Evolutionary conservation across 129 eudicot species (phyloP).

Genomic region (Arctium minus): DNA sequence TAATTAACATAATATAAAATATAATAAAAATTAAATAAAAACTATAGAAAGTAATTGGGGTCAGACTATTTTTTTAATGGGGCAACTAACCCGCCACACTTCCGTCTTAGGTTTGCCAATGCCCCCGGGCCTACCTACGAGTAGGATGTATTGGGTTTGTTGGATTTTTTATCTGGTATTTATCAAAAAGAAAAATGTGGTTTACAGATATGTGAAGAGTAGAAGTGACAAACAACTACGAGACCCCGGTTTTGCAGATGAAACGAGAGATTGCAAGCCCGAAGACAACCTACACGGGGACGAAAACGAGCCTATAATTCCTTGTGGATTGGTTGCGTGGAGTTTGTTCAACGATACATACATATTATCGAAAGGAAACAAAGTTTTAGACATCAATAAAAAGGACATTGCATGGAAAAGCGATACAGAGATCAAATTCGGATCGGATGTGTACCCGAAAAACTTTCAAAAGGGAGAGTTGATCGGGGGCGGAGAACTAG

Average conservation of each 20-base stretch:
- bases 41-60: too few species aligned
- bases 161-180: background rate
- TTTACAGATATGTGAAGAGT: constrained; percentile 78
- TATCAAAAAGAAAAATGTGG: background rate
- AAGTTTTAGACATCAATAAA: constrained; percentile 45
- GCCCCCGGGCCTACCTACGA: too few species aligned
- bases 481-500: constrained; percentile 71
- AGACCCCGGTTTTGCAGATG: constrained; percentile 19
- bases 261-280: constrained; percentile 50
- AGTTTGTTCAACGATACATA: constrained; percentile 92
- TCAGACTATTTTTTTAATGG: too few species aligned
- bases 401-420: constrained; percentile 81
- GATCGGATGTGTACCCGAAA: constrained; percentile 69
- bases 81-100: too few species aligned
- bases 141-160: background rate
- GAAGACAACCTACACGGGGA: constrained; percentile 19
- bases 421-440: constrained; percentile 61
- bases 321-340: constrained; percentile 96
- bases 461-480: constrained; percentile 69
- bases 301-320: constrained; percentile 50
- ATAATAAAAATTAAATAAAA: background rate
- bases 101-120: too few species aligned
- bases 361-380: constrained; percentile 32
- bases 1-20: background rate
- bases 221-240: constrained; percentile 72